Base-by-base conservation (phyloP, 805 yeast genomes). In the Candida multigemmis region DNA sequence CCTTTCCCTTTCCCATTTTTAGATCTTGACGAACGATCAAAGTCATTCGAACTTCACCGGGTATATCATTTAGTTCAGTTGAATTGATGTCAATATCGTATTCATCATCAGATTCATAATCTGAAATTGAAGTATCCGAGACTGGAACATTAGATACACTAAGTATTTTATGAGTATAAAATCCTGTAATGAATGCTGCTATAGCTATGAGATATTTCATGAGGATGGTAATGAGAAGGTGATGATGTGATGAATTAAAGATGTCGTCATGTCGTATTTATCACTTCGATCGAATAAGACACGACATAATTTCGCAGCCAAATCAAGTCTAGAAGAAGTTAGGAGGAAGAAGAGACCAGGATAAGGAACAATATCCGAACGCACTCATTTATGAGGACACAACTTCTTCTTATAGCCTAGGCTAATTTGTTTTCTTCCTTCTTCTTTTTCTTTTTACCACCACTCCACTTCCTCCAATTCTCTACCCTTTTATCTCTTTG, bases 1-100 rank as follows among this genome's bases (percentile, higher is more conserved):
- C 78, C 48, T 91, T 91, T 13, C 99, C 99, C 53, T 84, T 85
- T 17, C 80, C 75, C 97, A 91, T 91, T 22, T 74, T 77, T 34
- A 91, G 59, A 49, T 91, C 98, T 16, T 78, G 81, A 34, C 98
- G 74, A 4, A 91, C 85, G 3, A 86, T 74, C 14, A 91, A 60
- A 1, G 91, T 86, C 95, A 89, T 80, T 42, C 81, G 61, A 8
- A 79, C 83, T 48, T 81, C 91, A 1, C 91, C 93, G 1, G 81
- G 81, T 3, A 80, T 55, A 11, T 69, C 74, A 40, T 79, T 79
- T 36, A 82, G 53, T 2, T 70, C 53, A 0, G 60, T 52, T 0
- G 85, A 76, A 37, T 80, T 71, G 25, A 79, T 63, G 28, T 74
- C 80, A 16, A 68, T 48, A 11, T 52, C 55, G n/a, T n/a, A n/a